Percentiles rank a stretch among this genome's conserved stretches.
Conservation (phyloP, 1,284 basidiomycete genomes). For the Tilletia walkeri region DNA sequence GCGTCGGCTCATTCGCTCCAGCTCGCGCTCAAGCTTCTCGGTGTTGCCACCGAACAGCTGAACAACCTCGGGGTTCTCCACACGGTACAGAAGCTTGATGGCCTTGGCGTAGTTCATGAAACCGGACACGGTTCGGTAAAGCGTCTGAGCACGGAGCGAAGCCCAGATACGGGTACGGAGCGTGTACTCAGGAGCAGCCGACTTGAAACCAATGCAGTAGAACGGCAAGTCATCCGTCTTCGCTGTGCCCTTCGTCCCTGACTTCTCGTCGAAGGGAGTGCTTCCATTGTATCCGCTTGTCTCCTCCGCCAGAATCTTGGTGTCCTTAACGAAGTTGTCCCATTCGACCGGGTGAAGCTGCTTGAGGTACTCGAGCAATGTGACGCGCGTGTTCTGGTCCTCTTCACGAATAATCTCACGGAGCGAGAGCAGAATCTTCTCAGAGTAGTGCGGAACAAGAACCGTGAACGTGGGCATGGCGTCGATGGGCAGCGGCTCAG, state of each 20-base stretch:
- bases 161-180: conserved; percentile 99
- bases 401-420: conserved; percentile 56
- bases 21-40: conserved; percentile 90
- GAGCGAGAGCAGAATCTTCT: conserved; percentile 55
- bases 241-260: conserved; percentile 40
- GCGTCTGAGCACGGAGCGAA: conserved; percentile 92
- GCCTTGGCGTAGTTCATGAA: conserved; percentile 99
- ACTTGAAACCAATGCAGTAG: conserved; percentile 99
- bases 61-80: conserved; percentile 98
- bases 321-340: conserved; percentile 99
- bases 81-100: conserved; percentile 98
- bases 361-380: conserved; percentile 69
- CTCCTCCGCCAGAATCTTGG: conserved; percentile 97
- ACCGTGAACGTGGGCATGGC: conserved; percentile 56
- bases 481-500: conserved; percentile 54
- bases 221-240: conserved; percentile 88
- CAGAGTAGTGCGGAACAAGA: conserved; percentile 55
- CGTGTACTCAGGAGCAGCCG: conserved; percentile 95
- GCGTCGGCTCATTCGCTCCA: conserved; percentile 93
- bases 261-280: conserved; percentile 65
- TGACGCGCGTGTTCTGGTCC: conserved; percentile 56
- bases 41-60: conserved; percentile 96
- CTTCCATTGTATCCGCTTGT: conserved; percentile 77
- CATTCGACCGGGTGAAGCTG: conserved; percentile 97
- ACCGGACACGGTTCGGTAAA: conserved; percentile 96